A percentile compares a stretch with the other conserved stretches of the same genome.
Evolutionary conservation across 2,329 filamentous ascomycete genomes (phyloP).

Genomic region (Cercospora sp.): DNA sequence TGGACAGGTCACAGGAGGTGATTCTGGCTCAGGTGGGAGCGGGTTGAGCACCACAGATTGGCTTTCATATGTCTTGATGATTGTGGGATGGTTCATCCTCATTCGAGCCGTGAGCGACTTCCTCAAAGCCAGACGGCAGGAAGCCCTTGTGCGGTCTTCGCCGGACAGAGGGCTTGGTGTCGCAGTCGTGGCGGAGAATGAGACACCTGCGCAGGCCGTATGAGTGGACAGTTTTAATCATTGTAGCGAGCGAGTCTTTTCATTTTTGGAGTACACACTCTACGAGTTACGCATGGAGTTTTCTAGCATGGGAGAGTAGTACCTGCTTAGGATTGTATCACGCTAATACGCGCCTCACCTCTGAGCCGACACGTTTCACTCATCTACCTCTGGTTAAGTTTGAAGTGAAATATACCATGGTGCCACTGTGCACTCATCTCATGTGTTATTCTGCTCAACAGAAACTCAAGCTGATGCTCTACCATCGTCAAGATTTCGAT

Average conservation of each 20-base stretch:
- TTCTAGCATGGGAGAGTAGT: neutral
- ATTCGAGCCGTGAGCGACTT: slow-evolving; percentile 94
- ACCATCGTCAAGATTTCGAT: neutral
- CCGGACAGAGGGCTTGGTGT: slow-evolving; percentile 84
- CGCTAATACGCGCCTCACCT: neutral
- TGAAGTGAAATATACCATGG: too few species aligned
- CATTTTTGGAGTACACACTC: neutral
- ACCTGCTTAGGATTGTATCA: neutral
- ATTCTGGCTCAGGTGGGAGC: slow-evolving; percentile 38
- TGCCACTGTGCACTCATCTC: too few species aligned
- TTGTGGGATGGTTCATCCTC: slow-evolving; percentile 96
- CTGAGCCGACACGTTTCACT: neutral
- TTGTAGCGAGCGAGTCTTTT: slow-evolving; percentile 7
- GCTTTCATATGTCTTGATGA: slow-evolving; percentile 91
- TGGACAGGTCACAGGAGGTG: slow-evolving; percentile 57
- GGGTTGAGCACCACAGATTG: slow-evolving; percentile 77
- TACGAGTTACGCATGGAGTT: slow-evolving; percentile 12
- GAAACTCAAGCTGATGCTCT: neutral
- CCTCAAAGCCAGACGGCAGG: slow-evolving; percentile 80
- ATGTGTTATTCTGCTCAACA: neutral
- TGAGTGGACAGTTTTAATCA: slow-evolving; percentile 28
- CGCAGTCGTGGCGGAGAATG: slow-evolving; percentile 82
- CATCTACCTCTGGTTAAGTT: neutral
- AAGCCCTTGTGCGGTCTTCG: slow-evolving; percentile 89
- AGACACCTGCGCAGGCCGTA: slow-evolving; percentile 67